phyloP scores from a whole-genome alignment of 345 rosid species.

The Citrus medica region DNA sequence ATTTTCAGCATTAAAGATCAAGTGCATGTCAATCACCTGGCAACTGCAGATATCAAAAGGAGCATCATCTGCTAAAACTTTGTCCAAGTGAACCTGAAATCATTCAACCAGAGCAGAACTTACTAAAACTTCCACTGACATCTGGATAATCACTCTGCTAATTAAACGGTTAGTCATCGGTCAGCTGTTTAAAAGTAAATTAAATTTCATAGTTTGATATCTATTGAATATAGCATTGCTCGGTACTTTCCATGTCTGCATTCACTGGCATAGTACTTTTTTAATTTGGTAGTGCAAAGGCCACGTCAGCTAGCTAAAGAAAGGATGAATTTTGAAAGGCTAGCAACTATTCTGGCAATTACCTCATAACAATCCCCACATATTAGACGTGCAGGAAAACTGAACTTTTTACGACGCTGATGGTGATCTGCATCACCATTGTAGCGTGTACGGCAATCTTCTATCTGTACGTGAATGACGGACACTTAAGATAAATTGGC shows the following conservation, averaged over 20 bases:
- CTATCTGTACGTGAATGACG: slow-evolving; percentile 53
- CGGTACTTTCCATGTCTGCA: background rate
- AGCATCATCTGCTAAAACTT: slow-evolving; percentile 85
- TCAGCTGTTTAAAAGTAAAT: background rate
- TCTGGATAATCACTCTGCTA: background rate
- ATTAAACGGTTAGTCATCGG: background rate
- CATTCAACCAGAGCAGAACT: slow-evolving; percentile 13
- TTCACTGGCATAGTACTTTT: background rate
- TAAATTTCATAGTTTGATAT: background rate
- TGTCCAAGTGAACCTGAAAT: slow-evolving; percentile 73
- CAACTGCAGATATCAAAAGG: slow-evolving; percentile 98
- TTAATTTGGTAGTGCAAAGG: background rate
- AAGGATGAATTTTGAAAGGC: background rate
- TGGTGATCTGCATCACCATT: slow-evolving; percentile 97
- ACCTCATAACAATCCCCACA: slow-evolving; percentile 99
- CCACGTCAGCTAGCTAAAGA: background rate
- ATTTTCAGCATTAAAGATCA: background rate
- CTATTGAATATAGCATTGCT: background rate
- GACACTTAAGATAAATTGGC: background rate
- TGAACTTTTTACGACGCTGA: slow-evolving; percentile 85
- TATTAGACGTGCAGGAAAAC: slow-evolving; percentile 86
- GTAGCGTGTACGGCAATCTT: slow-evolving; percentile 94
- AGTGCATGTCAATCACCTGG: slow-evolving; percentile 51
- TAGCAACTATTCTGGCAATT: slow-evolving; percentile 10
- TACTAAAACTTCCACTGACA: background rate